Evolutionary conservation across 2,329 filamentous ascomycete genomes (phyloP), one percentile per base, ranked within the genome.

Genomic region (Lomentospora prolificans): DNA sequence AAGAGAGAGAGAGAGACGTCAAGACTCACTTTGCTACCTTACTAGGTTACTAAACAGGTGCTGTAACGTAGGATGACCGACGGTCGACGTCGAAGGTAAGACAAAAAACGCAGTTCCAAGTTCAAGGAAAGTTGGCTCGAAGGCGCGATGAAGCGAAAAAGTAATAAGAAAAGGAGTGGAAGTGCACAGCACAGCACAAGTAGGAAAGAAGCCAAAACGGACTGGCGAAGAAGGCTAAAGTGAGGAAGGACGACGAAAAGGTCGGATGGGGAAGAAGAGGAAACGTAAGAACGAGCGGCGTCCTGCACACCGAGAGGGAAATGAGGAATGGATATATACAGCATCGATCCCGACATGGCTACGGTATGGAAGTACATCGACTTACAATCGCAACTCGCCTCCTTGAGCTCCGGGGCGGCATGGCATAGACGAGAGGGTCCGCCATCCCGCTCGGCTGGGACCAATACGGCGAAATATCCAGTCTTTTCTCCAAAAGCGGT

Each of bases 401-500:
- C 44, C 44, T 48, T 22, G 22, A 10, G 3, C 44, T 27, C 44
- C 44, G 44, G 24, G 44, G 44, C 44, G 44, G 44, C 44, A 48
- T 19, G 44, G 44, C 12, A 48, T n/a, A 1, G 44, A 48, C n/a
- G 41, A 46, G 22, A 25, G 44, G 44, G 44, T 22, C 7, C 22
- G 44, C 44, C 44, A 48, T 48, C 44, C 44, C 22, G 44, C 44
- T 48, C 22, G 44, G 44, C 44, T 48, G 44, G 44, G 44, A 48
- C 44, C 7, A 48, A 22, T 48, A 25, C 22, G 17, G 44, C 44
- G 10, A 22, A n/a, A 10, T 22, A n/a, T 19, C 9, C 19, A 17
- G 7, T 22, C 22, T 10, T 17, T 12, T 10, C 7, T 25, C 9
- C 5, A 41, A 17, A 14, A 7, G n/a, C 12, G 12, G 8, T 22